Evolutionary conservation across 805 yeast genomes (phyloP).

Genomic region (Candida endomychidarum): DNA sequence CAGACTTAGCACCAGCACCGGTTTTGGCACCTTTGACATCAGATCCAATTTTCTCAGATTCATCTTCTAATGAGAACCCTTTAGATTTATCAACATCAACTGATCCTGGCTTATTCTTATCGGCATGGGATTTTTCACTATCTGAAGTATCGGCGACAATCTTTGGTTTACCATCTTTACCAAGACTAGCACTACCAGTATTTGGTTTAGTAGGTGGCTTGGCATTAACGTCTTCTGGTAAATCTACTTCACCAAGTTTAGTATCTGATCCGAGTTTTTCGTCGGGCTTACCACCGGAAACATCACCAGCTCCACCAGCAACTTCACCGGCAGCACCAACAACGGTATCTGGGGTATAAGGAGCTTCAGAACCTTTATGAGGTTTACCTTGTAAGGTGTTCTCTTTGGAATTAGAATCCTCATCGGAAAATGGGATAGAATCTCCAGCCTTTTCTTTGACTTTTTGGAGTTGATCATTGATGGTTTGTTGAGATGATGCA

Average conservation of each 20-base stretch:
- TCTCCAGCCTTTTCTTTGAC: slow-evolving; percentile 27
- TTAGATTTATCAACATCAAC: neutral
- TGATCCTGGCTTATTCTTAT: slow-evolving; percentile 12
- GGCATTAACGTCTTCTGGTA: neutral
- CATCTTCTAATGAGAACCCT: slow-evolving; percentile 8
- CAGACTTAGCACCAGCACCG: slow-evolving; percentile 2
- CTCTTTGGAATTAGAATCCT: slow-evolving; percentile 16
- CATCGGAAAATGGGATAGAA: slow-evolving; percentile 20
- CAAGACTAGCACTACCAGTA: slow-evolving; percentile 11
- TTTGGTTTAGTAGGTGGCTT: slow-evolving; percentile 8
- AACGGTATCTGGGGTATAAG: slow-evolving; percentile 25
- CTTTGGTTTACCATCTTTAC: slow-evolving; percentile 17
- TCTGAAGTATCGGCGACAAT: slow-evolving; percentile 27
- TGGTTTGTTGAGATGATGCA: slow-evolving; percentile 42
- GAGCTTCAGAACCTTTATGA: slow-evolving; percentile 36
- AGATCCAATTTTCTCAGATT: slow-evolving; percentile 4
- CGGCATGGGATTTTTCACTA: slow-evolving; percentile 18
- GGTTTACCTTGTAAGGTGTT: slow-evolving; percentile 35
- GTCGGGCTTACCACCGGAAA: neutral
- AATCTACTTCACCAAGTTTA: neutral
- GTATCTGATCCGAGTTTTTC: neutral
- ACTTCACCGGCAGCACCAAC: slow-evolving; percentile 8
- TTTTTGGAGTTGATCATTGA: slow-evolving; percentile 32
- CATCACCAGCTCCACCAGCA: neutral
- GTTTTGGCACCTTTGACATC: too few species aligned